Evolutionary conservation across 148 eudicot genomes (phyloP).

Genomic region (Oxyria digyna): DNA sequence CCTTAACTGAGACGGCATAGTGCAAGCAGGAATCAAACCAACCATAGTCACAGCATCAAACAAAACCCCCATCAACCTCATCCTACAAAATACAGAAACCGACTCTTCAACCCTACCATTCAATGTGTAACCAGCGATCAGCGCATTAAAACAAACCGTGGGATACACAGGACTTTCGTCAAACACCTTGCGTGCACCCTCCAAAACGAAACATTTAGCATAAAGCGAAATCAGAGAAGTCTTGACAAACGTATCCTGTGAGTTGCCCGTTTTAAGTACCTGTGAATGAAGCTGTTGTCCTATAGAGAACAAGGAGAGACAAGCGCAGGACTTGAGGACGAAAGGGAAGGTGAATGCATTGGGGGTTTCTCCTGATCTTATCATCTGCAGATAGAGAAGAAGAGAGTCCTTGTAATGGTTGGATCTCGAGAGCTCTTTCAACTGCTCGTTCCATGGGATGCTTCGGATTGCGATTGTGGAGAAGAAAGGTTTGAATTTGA

Average conservation of each 20-base stretch:
- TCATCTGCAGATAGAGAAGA: conserved; percentile 48
- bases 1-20: conserved; percentile 24
- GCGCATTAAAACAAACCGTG: conserved; percentile 65
- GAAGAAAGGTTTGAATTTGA: neutral
- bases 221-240: conserved; percentile 61
- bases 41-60: conserved; percentile 49
- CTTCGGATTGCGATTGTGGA: neutral
- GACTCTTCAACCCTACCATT: conserved; percentile 19
- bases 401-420: conserved; percentile 37
- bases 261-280: conserved; percentile 45
- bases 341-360: conserved; percentile 64
- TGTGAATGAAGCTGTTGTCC: conserved; percentile 62
- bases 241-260: conserved; percentile 40
- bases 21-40: conserved; percentile 57
- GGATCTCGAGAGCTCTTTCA: conserved; percentile 37
- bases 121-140: conserved; percentile 52
- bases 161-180: conserved; percentile 43
- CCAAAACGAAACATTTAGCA: conserved; percentile 20
- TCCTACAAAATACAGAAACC: conserved; percentile 24
- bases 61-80: conserved; percentile 35
- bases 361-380: conserved; percentile 35
- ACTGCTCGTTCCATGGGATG: conserved; percentile 39
- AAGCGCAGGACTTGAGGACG: conserved; percentile 54
- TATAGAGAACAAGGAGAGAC: conserved; percentile 30
- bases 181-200: conserved; percentile 43